Conservation (phyloP, 805 yeast genomes). For the Zygosaccharomyces rouxii region DNA sequence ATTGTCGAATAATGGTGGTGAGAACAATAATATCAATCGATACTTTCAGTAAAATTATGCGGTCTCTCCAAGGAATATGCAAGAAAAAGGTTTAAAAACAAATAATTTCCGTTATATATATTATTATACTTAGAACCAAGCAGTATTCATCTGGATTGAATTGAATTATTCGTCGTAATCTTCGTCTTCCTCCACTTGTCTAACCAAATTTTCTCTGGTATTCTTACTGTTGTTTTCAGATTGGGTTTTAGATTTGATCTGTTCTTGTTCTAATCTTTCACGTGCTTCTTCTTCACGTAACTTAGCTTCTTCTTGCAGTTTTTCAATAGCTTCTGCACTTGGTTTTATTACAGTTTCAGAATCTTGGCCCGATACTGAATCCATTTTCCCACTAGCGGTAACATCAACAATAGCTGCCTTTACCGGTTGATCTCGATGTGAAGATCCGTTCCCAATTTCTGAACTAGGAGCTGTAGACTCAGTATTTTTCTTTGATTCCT, state of each 20-base stretch:
- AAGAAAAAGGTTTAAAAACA: background rate
- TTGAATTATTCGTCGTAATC: conserved; percentile 40
- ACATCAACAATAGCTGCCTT: conserved; percentile 1
- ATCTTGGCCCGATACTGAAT: background rate
- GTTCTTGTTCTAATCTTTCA: conserved; percentile 19
- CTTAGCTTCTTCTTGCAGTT: conserved; percentile 39
- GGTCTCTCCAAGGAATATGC: background rate
- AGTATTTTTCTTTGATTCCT: background rate
- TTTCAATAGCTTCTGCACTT: conserved; percentile 38
- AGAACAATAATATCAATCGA: background rate
- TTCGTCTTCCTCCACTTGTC: conserved; percentile 43
- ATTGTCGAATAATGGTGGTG: conserved; percentile 33
- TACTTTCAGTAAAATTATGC: background rate
- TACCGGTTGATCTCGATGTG: background rate
- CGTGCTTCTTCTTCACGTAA: conserved; percentile 37
- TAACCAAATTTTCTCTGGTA: conserved; percentile 29
- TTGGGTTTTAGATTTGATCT: conserved; percentile 5
- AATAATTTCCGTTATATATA: conserved; percentile 1
- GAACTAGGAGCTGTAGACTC: background rate
- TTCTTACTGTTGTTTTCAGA: conserved; percentile 6
- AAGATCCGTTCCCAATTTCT: background rate
- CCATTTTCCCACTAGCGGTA: conserved; percentile 5
- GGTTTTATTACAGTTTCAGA: conserved; percentile 31
- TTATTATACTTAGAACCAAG: background rate
- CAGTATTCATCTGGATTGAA: background rate